These are phyloP conservation scores for Fagopyrum tataricum DNA, from an alignment of 148 eudicot genomes.

Conservation along the genomic window DNA sequence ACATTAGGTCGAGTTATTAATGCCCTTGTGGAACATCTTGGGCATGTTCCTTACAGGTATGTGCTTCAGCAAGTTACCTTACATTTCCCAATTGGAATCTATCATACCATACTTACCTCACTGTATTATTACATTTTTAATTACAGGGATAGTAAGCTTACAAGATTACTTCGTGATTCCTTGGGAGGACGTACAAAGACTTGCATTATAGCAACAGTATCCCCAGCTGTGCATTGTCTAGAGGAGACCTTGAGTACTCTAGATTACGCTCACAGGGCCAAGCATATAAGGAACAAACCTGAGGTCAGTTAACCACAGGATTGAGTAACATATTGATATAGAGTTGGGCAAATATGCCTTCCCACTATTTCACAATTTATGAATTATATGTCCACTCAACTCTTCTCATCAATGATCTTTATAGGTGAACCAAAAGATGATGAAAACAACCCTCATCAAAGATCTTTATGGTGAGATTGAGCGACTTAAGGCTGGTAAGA, in stretches of 20 bases:
- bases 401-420: background rate
- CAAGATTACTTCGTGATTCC: slow-evolving; percentile 86
- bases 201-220: slow-evolving; percentile 90
- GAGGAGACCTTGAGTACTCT: slow-evolving; percentile 90
- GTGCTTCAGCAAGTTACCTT: background rate
- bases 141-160: slow-evolving; percentile 88
- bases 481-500: slow-evolving; percentile 65
- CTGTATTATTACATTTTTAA: background rate
- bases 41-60: slow-evolving; percentile 86
- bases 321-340: background rate
- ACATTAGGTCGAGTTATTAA: slow-evolving; percentile 84
- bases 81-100: background rate
- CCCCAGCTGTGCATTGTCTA: slow-evolving; percentile 93
- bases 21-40: slow-evolving; percentile 96
- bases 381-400: background rate
- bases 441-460: slow-evolving; percentile 86
- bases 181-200: slow-evolving; percentile 93
- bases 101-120: background rate
- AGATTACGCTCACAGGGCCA: slow-evolving; percentile 94
- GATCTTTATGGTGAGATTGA: slow-evolving; percentile 94
- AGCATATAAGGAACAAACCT: slow-evolving; percentile 80
- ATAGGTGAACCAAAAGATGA: slow-evolving; percentile 91
- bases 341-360: background rate
- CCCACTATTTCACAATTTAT: background rate
- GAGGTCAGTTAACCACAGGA: slow-evolving; percentile 43